These are phyloP conservation scores for Cryptosporidium tyzzeri DNA, from an alignment of 169 alveolate genomes.

Conservation along the genomic window DNA sequence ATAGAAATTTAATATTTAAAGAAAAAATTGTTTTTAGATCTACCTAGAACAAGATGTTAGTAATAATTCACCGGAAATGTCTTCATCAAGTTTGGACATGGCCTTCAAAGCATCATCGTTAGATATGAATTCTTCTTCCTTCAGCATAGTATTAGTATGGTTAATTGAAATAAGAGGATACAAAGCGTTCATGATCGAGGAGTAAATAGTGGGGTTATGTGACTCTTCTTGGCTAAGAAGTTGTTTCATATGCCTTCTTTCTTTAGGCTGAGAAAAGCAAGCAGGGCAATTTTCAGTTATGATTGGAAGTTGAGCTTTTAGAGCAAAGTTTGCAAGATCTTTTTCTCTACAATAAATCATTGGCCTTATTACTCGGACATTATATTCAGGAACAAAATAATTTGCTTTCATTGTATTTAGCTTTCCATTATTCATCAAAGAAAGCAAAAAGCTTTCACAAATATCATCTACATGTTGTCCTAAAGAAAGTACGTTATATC, in stretches of 20 bases:
- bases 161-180: constrained; percentile 48
- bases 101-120: not conserved
- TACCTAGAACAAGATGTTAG: constrained; percentile 35
- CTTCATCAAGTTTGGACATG: constrained; percentile 19
- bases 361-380: constrained; percentile 92
- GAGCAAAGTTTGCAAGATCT: constrained; percentile 88
- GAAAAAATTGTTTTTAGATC: not conserved
- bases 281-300: constrained; percentile 96
- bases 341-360: constrained; percentile 91
- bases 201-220: constrained; percentile 37
- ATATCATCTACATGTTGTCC: constrained; percentile 95
- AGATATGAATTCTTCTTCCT: not conserved
- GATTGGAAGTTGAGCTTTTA: constrained; percentile 88
- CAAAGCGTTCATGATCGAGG: constrained; percentile 57
- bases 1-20: no score
- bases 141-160: constrained; percentile 13
- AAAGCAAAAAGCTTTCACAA: constrained; percentile 93
- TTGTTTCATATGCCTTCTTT: constrained; percentile 80
- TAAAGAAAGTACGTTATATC: constrained; percentile 90
- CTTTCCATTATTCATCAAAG: constrained; percentile 91
- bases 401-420: constrained; percentile 94
- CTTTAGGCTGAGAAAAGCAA: constrained; percentile 94
- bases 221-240: constrained; percentile 70
- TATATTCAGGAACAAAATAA: constrained; percentile 88
- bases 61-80: not conserved